These are phyloP conservation scores for Aspergillus coremiiformis DNA, from an alignment of 495 filamentous ascomycete species.

Conservation along the genomic window DNA sequence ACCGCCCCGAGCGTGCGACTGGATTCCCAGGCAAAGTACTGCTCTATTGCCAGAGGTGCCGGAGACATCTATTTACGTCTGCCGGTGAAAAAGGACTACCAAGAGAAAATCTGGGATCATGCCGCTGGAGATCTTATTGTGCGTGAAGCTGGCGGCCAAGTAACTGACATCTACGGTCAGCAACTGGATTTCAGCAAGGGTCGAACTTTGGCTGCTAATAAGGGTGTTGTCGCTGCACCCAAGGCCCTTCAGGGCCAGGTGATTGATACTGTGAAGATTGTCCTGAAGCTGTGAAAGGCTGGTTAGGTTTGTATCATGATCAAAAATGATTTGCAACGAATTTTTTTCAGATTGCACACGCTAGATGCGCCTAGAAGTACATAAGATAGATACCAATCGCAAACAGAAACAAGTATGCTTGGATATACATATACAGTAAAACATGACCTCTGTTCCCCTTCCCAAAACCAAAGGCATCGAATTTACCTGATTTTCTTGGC, in stretches of 20 bases:
- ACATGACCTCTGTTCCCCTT: constrained; percentile 15
- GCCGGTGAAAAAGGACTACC: constrained; percentile 74
- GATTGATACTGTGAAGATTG: constrained; percentile 71
- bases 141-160: constrained; percentile 84
- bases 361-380: constrained; percentile 37
- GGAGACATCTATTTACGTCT: constrained; percentile 91
- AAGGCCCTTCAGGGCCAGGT: constrained; percentile 67
- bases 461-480: constrained; percentile 13
- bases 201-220: constrained; percentile 79
- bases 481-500: constrained; percentile 94
- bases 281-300: constrained; percentile 50
- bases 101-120: constrained; percentile 99
- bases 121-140: constrained; percentile 95
- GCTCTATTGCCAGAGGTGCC: constrained; percentile 86
- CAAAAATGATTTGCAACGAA: constrained; percentile 6
- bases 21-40: constrained; percentile 98
- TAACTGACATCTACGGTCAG: constrained; percentile 77
- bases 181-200: constrained; percentile 78
- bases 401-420: constrained; percentile 19
- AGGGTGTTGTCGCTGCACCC: constrained; percentile 86
- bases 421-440: constrained; percentile 39
- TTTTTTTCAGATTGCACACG: constrained; percentile 20
- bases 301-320: constrained; percentile 7
- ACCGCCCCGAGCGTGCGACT: constrained; percentile 77
- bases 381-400: constrained; percentile 22